These are phyloP conservation scores for Stenocarpella maydis DNA, from an alignment of 2,329 filamentous ascomycete species.

Conservation along the genomic window DNA sequence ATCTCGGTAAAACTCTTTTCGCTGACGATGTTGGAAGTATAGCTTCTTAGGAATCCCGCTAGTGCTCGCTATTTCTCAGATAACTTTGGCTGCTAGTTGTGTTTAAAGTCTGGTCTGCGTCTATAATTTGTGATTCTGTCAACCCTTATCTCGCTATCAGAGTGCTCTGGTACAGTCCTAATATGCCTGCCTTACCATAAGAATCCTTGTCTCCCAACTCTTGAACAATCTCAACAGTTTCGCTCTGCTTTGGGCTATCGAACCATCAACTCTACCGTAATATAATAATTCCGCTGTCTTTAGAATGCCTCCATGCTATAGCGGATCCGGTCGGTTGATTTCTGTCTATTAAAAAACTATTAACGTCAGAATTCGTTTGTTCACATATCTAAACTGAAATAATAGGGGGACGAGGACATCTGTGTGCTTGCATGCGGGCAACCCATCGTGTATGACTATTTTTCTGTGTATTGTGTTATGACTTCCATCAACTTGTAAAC, in stretches of 20 bases:
- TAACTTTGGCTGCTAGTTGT: not conserved
- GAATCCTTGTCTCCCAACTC: not conserved
- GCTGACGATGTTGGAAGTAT: not conserved
- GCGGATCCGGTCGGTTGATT: not conserved
- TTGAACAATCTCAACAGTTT: not conserved
- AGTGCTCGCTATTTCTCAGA: not conserved
- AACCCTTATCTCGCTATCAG: not conserved
- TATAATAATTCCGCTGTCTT: not conserved
- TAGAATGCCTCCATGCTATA: not conserved
- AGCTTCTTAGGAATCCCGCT: not conserved
- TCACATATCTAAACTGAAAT: not conserved
- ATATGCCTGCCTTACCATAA: not conserved
- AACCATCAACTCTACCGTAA: too few species aligned
- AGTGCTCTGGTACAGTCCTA: not conserved
- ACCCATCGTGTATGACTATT: constrained; percentile 34
- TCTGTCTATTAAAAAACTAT: not conserved
- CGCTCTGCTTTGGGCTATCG: not conserved
- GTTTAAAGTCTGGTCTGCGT: too few species aligned
- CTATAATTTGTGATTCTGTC: not conserved
- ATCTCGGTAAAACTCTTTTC: not conserved
- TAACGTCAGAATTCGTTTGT: not conserved
- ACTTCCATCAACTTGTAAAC: not conserved
- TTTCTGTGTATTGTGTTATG: constrained; percentile 27
- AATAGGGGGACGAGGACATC: not conserved
- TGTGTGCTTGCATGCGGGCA: not conserved